Conservation (phyloP, 805 yeast species). For the Lachancea dasiensis region DNA sequence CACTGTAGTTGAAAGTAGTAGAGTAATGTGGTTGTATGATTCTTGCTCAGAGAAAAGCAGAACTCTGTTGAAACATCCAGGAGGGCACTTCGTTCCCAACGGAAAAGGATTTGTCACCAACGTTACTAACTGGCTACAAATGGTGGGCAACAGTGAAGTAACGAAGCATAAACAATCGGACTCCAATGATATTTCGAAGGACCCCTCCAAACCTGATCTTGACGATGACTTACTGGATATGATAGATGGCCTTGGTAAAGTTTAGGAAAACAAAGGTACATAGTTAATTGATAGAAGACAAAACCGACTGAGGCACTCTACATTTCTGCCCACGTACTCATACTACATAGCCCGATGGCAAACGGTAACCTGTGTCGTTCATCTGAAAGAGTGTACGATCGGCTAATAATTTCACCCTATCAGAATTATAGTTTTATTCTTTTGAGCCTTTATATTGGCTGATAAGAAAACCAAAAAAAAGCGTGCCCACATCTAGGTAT, state of each 20-base stretch:
- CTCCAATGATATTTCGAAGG: conserved; percentile 6
- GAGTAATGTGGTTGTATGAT: conserved; percentile 54
- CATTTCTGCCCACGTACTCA: too few species aligned
- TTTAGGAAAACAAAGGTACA: conserved; percentile 6
- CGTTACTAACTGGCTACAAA: conserved; percentile 32
- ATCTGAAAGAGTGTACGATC: too few species aligned
- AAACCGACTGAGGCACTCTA: too few species aligned
- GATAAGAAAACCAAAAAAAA: too few species aligned
- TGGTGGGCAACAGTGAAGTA: conserved; percentile 3
- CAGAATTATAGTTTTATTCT: too few species aligned
- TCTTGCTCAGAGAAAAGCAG: conserved; percentile 41
- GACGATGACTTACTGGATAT: conserved; percentile 35
- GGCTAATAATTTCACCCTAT: too few species aligned
- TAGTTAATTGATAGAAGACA: too few species aligned
- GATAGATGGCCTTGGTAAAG: conserved; percentile 38
- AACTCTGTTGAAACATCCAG: conserved; percentile 68
- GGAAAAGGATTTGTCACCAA: conserved; percentile 43
- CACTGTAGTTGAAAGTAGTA: conserved; percentile 72
- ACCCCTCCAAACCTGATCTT: conserved; percentile 16
- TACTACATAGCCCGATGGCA: too few species aligned
- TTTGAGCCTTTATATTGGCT: too few species aligned
- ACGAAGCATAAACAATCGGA: conserved; percentile 1
- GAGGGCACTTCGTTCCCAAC: conserved; percentile 95
- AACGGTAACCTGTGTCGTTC: too few species aligned
- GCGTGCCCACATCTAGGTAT: too few species aligned